Conservation (phyloP, 2,329 filamentous ascomycete genomes). For the Xylogone sp. region DNA sequence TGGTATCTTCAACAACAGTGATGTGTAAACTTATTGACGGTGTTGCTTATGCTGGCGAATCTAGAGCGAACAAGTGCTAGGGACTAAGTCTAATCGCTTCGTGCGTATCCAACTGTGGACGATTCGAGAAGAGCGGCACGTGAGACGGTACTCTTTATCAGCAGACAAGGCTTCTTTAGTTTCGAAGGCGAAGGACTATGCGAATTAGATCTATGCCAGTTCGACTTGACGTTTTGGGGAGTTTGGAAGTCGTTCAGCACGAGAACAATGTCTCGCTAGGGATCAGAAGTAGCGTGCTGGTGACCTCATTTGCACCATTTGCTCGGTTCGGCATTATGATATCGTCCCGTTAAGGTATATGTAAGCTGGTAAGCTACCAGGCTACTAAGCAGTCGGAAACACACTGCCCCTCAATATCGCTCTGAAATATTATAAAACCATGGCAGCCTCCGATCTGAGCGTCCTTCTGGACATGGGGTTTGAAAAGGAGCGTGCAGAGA, state of each 20-base stretch:
- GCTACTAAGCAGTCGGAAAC: not conserved
- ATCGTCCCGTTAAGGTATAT: too few species aligned
- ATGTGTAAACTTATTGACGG: slow-evolving; percentile 9
- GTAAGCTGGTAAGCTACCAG: too few species aligned
- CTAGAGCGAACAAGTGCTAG: not conserved
- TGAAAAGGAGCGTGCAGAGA: slow-evolving; percentile 72
- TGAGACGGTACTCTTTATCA: not conserved
- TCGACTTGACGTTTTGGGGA: not conserved
- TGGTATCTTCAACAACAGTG: not conserved
- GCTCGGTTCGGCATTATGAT: not conserved
- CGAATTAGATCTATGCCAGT: not conserved
- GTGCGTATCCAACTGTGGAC: not conserved
- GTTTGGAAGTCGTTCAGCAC: not conserved
- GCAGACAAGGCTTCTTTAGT: not conserved
- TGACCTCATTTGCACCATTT: not conserved
- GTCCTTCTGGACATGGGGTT: slow-evolving; percentile 72
- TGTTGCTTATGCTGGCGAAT: slow-evolving; percentile 1
- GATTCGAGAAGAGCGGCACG: not conserved
- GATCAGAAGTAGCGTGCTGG: not conserved
- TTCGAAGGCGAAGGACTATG: not conserved
- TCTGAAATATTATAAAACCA: slow-evolving; percentile 29
- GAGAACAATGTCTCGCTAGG: not conserved
- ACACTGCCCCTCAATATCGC: not conserved
- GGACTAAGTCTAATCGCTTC: not conserved
- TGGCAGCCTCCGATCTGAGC: slow-evolving; percentile 57